Conservation (phyloP, 768 basidiomycete genomes). For the Rhodotorula taiwanensis region DNA sequence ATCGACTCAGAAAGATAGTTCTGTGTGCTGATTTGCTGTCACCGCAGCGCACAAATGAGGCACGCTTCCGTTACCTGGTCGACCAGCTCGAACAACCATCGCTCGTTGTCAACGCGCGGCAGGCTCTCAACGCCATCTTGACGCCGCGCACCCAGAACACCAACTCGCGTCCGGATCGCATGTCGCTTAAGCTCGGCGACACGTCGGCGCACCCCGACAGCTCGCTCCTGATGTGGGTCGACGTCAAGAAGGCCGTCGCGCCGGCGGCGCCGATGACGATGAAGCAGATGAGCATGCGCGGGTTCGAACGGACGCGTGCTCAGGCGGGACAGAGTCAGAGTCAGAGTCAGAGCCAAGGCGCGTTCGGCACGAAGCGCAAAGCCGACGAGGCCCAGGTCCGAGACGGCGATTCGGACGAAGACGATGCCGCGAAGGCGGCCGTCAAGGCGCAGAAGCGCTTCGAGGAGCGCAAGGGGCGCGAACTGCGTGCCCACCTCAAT, state of each 20-base stretch:
- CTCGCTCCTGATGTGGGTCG: conserved; percentile 65
- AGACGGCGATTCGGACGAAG: conserved; percentile 11
- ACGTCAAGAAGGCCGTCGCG: conserved; percentile 72
- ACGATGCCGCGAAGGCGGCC: conserved; percentile 41
- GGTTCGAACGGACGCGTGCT: conserved; percentile 9
- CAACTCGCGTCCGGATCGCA: conserved; percentile 61
- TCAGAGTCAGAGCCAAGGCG: background rate
- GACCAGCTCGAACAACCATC: conserved; percentile 49
- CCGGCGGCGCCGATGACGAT: conserved; percentile 61
- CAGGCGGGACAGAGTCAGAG: conserved; percentile 12
- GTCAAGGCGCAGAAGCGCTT: conserved; percentile 13
- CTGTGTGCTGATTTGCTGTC: conserved; percentile 1
- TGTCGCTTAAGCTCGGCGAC: conserved; percentile 71
- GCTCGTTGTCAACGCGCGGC: conserved; percentile 58
- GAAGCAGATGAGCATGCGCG: conserved; percentile 54
- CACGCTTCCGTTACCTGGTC: conserved; percentile 56
- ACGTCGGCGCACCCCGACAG: conserved; percentile 59
- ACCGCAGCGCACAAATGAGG: conserved; percentile 65
- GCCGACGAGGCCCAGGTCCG: conserved; percentile 45
- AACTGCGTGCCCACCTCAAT: background rate
- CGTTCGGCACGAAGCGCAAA: conserved; percentile 39
- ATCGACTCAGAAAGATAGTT: background rate
- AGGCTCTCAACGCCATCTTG: conserved; percentile 59
- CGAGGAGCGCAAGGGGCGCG: conserved; percentile 9
- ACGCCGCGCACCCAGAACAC: conserved; percentile 50